A percentile compares a stretch with the other conserved stretches of the same genome.
Evolutionary conservation across 345 rosid genomes (phyloP).

Genomic region (Aethionema arabicum): DNA sequence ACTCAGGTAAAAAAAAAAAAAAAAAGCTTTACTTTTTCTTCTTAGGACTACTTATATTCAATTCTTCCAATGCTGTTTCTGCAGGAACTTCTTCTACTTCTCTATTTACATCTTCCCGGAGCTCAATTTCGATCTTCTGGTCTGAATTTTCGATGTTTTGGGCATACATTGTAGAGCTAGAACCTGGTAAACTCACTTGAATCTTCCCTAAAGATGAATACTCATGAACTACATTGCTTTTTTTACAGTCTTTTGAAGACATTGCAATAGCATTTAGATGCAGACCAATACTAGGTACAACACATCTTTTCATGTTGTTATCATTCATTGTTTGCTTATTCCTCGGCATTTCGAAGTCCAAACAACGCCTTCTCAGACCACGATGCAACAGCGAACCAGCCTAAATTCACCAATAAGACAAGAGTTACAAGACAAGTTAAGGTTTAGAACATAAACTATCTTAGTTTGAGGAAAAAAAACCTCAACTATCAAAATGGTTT

Average conservation of each 20-base stretch:
- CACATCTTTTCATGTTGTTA: constrained; percentile 38
- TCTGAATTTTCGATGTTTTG: constrained; percentile 40
- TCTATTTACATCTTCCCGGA: constrained; percentile 32
- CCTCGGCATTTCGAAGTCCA: constrained; percentile 73
- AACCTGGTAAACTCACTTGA: constrained; percentile 41
- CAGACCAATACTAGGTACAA: constrained; percentile 92
- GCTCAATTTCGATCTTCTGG: constrained; percentile 43
- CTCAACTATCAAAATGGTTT: too few relatives aligned
- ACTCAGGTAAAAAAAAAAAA: not conserved
- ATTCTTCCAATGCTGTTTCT: constrained; percentile 50
- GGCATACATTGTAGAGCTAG: constrained; percentile 42
- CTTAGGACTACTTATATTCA: constrained; percentile 66
- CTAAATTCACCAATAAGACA: constrained; percentile 37
- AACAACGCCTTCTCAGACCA: constrained; percentile 87
- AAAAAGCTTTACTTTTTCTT: constrained; percentile 49
- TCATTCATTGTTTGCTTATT: constrained; percentile 35
- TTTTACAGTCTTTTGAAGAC: constrained; percentile 45
- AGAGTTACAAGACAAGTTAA: not conserved
- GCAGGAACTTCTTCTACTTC: constrained; percentile 16
- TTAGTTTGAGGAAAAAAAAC: too few relatives aligned
- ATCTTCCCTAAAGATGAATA: constrained; percentile 43
- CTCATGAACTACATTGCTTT: constrained; percentile 41
- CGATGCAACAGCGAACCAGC: constrained; percentile 66
- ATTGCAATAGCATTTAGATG: constrained; percentile 79
- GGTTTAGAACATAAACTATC: too few relatives aligned